These are phyloP conservation scores for Nymphaea thermarum DNA, from an alignment of 164 flowering plant genomes.

Conservation along the genomic window DNA sequence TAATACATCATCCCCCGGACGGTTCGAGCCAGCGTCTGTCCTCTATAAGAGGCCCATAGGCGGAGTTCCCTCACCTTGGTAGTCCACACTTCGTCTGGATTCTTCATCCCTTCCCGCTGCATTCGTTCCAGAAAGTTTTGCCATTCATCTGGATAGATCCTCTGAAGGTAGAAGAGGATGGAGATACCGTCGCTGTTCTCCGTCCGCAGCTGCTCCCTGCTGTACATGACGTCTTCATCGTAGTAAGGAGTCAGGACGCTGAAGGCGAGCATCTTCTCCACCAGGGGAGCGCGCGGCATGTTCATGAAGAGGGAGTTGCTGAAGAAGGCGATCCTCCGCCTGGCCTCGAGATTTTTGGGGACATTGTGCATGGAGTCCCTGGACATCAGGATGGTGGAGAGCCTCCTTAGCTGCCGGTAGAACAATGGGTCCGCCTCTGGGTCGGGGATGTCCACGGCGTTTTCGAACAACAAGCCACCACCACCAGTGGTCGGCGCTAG, in stretches of 20 bases:
- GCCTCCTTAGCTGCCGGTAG: constrained; percentile 52
- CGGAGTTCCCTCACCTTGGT: constrained; percentile 60
- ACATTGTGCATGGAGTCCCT: constrained; percentile 78
- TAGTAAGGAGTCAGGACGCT: constrained; percentile 95
- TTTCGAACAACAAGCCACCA: constrained; percentile 57
- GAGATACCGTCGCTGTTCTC: constrained; percentile 93
- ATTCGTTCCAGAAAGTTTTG: constrained; percentile 70
- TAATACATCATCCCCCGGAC: constrained; percentile 99
- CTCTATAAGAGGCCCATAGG: constrained; percentile 93
- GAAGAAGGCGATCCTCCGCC: constrained; percentile 79
- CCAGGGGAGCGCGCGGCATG: constrained; percentile 87
- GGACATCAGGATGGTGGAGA: constrained; percentile 64
- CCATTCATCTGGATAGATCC: constrained; percentile 89
- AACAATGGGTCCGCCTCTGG: constrained; percentile 31
- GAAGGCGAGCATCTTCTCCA: constrained; percentile 88
- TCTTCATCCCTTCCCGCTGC: constrained; percentile 62
- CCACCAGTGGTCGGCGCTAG: constrained; percentile 24
- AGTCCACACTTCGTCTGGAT: constrained; percentile 62
- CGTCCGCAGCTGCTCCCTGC: constrained; percentile 44
- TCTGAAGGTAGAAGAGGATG: constrained; percentile 78
- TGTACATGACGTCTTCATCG: constrained; percentile 66
- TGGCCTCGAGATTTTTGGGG: constrained; percentile 82
- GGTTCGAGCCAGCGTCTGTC: constrained; percentile 91
- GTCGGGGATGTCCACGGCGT: constrained; percentile 54
- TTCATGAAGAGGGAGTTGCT: constrained; percentile 95